These are phyloP conservation scores for Hygrophila difformis DNA, from an alignment of 257 asterid species.

Conservation along the genomic window DNA sequence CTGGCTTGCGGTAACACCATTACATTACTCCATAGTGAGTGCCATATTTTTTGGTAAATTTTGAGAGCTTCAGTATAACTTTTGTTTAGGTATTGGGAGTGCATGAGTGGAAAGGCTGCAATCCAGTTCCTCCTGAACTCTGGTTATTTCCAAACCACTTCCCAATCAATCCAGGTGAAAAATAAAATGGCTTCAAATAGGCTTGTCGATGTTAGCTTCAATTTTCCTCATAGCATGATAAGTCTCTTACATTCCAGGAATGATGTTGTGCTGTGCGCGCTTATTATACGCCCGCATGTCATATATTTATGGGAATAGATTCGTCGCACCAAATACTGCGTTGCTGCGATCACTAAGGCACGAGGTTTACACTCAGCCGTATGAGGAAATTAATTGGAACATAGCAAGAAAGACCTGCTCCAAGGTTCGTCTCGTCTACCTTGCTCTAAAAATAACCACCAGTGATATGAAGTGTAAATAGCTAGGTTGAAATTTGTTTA, in stretches of 20 bases:
- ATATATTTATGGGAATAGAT: constrained; percentile 29
- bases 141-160: constrained; percentile 16
- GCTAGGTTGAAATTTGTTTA: background rate
- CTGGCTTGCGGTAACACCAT: constrained; percentile 38
- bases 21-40: no score
- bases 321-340: constrained; percentile 28
- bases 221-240: background rate
- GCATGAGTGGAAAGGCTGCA: constrained; percentile 18
- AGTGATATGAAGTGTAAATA: background rate
- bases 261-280: constrained; percentile 30
- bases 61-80: background rate
- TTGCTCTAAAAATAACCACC: no score
- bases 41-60: no score
- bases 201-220: background rate
- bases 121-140: constrained; percentile 17
- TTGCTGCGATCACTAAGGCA: constrained; percentile 19
- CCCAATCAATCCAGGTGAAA: constrained; percentile 15
- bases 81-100: constrained; percentile 18
- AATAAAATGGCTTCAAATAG: background rate
- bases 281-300: constrained; percentile 35
- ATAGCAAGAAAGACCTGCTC: constrained; percentile 24
- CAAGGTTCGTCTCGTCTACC: constrained; percentile 27
- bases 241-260: constrained; percentile 13
- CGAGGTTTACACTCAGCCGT: constrained; percentile 24
- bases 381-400: constrained; percentile 24